These are phyloP conservation scores for Dendryphion nanum DNA, from an alignment of 2,329 filamentous ascomycete genomes.

Conservation along the genomic window DNA sequence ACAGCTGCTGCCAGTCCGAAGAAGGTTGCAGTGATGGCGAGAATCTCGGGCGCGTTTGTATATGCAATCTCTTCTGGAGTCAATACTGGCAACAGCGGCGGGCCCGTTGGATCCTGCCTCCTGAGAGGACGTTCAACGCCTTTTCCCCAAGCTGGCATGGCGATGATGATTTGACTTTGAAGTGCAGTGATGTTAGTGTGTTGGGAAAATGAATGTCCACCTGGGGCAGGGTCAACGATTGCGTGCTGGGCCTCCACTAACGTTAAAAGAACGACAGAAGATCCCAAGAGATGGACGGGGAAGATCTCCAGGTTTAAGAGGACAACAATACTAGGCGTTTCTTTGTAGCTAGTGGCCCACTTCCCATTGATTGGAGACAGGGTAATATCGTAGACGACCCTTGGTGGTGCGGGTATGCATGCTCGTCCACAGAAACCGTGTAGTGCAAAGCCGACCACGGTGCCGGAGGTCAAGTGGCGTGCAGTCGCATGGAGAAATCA, in stretches of 20 bases:
- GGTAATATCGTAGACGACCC: too few relatives aligned
- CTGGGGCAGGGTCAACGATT: too few relatives aligned
- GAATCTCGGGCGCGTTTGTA: constrained; percentile 39
- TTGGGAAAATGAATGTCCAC: too few relatives aligned
- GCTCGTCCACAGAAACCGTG: too few relatives aligned
- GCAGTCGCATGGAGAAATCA: too few relatives aligned
- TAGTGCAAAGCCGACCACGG: too few relatives aligned
- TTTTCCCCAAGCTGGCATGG: constrained; percentile 10
- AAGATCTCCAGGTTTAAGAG: constrained; percentile 8
- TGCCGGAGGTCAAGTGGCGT: too few relatives aligned
- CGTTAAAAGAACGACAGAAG: background rate
- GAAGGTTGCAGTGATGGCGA: constrained; percentile 42
- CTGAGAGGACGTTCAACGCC: constrained; percentile 8
- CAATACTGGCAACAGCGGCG: constrained; percentile 8
- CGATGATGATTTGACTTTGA: background rate
- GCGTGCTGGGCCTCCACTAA: too few relatives aligned
- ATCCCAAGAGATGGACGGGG: constrained; percentile 2
- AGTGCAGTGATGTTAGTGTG: background rate
- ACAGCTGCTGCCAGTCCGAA: constrained; percentile 39
- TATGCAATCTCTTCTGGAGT: constrained; percentile 35
- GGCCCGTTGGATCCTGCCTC: constrained; percentile 9
- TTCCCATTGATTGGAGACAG: too few relatives aligned
- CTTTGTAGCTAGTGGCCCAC: too few relatives aligned
- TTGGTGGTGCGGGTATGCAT: too few relatives aligned
- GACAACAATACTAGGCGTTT: too few relatives aligned